Conservation (phyloP, 129 eudicot genomes). For the Escallonia herrerae region DNA sequence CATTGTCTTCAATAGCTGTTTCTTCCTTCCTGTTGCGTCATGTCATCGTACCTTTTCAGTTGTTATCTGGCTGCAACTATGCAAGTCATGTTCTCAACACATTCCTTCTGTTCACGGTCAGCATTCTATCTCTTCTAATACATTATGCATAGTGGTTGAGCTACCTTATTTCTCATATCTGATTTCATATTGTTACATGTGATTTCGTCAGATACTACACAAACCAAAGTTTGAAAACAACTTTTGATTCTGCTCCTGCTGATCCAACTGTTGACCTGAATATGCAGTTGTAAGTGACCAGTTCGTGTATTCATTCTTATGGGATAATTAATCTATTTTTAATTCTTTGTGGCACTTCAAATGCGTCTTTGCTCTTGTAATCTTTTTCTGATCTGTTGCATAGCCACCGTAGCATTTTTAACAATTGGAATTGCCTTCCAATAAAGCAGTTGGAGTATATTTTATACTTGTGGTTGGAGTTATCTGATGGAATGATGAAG, state of each 20-base stretch:
- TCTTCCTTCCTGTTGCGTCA: slow-evolving; percentile 1
- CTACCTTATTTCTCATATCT: too few relatives aligned
- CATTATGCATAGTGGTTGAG: too few relatives aligned
- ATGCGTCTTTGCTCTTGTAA: not conserved
- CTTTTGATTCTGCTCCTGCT: slow-evolving; percentile 77
- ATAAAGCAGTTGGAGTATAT: too few relatives aligned
- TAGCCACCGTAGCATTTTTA: too few relatives aligned
- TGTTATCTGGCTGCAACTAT: slow-evolving; percentile 95
- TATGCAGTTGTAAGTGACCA: slow-evolving; percentile 71
- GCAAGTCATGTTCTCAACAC: slow-evolving; percentile 89
- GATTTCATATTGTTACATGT: too few relatives aligned
- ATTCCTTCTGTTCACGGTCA: slow-evolving; percentile 65
- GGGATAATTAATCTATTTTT: not conserved
- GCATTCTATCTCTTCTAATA: slow-evolving; percentile 11
- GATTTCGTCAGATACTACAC: slow-evolving; percentile 45
- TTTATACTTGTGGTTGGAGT: too few relatives aligned
- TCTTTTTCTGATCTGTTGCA: too few relatives aligned
- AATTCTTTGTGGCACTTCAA: not conserved
- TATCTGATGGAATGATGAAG: too few relatives aligned
- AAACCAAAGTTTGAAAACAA: slow-evolving; percentile 54
- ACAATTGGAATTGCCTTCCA: too few relatives aligned
- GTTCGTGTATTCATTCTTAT: not conserved
- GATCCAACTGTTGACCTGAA: slow-evolving; percentile 98
- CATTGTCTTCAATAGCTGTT: slow-evolving; percentile 3
- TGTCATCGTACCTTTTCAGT: slow-evolving; percentile 28